A percentile compares a stretch with the other conserved stretches of the same genome.
Conservation (phyloP, 495 filamentous ascomycete genomes). For the Aspergillus conjunctus region DNA sequence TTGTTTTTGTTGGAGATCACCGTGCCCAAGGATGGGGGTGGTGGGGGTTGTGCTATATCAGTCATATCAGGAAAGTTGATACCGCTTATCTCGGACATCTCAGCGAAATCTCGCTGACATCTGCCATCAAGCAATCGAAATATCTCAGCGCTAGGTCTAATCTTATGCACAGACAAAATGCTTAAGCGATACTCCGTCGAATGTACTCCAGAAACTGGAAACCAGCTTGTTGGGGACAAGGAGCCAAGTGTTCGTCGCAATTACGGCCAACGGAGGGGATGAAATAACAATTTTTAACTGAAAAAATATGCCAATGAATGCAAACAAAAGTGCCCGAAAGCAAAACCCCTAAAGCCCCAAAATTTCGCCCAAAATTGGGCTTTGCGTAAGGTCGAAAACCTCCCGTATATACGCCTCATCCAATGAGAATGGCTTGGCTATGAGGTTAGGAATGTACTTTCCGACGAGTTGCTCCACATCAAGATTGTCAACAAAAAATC, state of each 20-base stretch:
- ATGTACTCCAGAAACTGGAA: too few relatives aligned
- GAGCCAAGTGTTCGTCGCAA: neutral
- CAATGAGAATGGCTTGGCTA: conserved; percentile 55
- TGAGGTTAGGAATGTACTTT: conserved; percentile 42
- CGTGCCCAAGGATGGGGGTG: conserved; percentile 1
- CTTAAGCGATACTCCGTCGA: neutral
- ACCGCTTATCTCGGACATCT: neutral
- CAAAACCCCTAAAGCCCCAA: conserved; percentile 3
- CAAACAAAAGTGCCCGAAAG: neutral
- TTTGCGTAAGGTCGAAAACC: conserved; percentile 72
- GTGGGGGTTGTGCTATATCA: neutral
- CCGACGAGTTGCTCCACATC: conserved; percentile 24
- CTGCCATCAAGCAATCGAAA: neutral
- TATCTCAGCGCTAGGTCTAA: neutral
- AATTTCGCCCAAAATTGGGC: conserved; percentile 24
- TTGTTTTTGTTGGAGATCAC: neutral
- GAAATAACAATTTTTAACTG: neutral
- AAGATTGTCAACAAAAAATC: conserved; percentile 32
- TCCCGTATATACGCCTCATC: conserved; percentile 91
- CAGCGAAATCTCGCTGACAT: neutral
- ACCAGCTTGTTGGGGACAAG: neutral
- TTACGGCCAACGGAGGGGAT: neutral
- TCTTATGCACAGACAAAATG: too few relatives aligned
- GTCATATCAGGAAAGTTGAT: neutral
- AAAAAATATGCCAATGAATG: neutral